A percentile compares a stretch with the other conserved stretches of the same genome.
These are phyloP conservation scores for Stenogyne calaminthoides DNA, from an alignment of 305 asterid species.

Conservation along the genomic window DNA sequence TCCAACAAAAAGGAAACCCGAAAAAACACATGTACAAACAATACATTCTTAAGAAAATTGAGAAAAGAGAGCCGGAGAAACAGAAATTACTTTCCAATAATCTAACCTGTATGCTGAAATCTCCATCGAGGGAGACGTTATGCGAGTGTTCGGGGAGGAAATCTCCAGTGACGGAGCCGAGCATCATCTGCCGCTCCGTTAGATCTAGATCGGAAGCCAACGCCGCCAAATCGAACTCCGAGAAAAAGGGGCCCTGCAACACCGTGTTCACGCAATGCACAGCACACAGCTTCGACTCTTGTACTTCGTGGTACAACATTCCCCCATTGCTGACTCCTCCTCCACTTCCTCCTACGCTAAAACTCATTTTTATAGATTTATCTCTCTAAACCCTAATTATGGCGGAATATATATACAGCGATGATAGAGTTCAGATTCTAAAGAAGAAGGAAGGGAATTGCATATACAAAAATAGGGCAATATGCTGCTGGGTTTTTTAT, in stretches of 20 bases:
- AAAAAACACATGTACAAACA: background rate
- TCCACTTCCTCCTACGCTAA: slow-evolving; percentile 30
- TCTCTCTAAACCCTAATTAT: slow-evolving; percentile 32
- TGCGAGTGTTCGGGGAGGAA: slow-evolving; percentile 74
- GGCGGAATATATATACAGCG: background rate
- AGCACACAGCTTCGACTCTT: slow-evolving; percentile 95
- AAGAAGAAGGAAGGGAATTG: background rate
- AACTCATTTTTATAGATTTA: slow-evolving; percentile 26
- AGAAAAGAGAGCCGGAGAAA: background rate
- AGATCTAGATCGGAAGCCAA: slow-evolving; percentile 95
- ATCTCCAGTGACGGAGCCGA: slow-evolving; percentile 71
- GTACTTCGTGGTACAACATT: slow-evolving; percentile 98
- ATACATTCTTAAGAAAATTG: background rate
- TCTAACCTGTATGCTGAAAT: slow-evolving; percentile 94
- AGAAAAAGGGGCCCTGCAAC: slow-evolving; percentile 91
- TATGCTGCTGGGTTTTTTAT: background rate
- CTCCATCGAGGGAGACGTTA: slow-evolving; percentile 90
- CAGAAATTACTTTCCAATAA: background rate
- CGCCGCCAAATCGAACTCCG: slow-evolving; percentile 98
- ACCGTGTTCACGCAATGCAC: slow-evolving; percentile 96
- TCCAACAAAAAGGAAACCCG: background rate
- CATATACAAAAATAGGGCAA: background rate
- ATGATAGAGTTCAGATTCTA: slow-evolving; percentile 20
- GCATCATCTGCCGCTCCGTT: slow-evolving; percentile 92
- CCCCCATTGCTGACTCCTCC: slow-evolving; percentile 82